These are phyloP conservation scores for Nitzschia putrida DNA, from an alignment of 108 stramenopile genomes.

Conservation along the genomic window DNA sequence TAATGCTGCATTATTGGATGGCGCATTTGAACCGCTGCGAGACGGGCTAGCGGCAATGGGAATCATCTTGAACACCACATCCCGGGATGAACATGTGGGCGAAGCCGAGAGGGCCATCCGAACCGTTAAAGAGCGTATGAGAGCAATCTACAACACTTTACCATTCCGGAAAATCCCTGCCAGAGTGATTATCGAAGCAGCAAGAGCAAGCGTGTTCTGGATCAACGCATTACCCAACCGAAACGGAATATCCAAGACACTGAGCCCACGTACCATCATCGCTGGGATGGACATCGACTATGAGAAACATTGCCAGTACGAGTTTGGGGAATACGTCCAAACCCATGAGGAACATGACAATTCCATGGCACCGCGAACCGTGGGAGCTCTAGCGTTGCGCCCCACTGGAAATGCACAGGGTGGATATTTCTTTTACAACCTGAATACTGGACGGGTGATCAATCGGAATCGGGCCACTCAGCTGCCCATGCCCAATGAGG, in stretches of 20 bases:
- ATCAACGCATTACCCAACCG: slow-evolving; percentile 39
- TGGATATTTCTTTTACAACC: slow-evolving; percentile 35
- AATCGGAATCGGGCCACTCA: slow-evolving; percentile 24
- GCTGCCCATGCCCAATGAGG: slow-evolving; percentile 29
- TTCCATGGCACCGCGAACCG: slow-evolving; percentile 27
- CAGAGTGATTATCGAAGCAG: slow-evolving; percentile 19
- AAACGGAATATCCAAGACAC: slow-evolving; percentile 36
- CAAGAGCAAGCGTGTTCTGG: slow-evolving; percentile 27
- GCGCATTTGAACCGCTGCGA: slow-evolving; percentile 38
- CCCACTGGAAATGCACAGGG: slow-evolving; percentile 39
- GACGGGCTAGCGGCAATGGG: slow-evolving; percentile 10
- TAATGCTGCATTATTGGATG: slow-evolving; percentile 18
- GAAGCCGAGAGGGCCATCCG: slow-evolving; percentile 39
- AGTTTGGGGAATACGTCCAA: slow-evolving; percentile 47
- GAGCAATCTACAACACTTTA: slow-evolving; percentile 26
- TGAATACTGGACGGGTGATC: slow-evolving; percentile 26
- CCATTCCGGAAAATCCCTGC: slow-evolving; percentile 35
- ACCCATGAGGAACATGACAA: slow-evolving; percentile 42
- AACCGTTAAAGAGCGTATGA: slow-evolving; percentile 41
- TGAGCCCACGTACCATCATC: slow-evolving; percentile 36
- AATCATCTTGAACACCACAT: slow-evolving; percentile 4
- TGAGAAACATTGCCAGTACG: slow-evolving; percentile 28
- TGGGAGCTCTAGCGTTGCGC: slow-evolving; percentile 30
- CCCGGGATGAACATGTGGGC: slow-evolving; percentile 38
- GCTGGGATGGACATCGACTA: slow-evolving; percentile 20